These are phyloP conservation scores for Camellia sinensis DNA, from an alignment of 148 eudicot genomes.

Conservation along the genomic window DNA sequence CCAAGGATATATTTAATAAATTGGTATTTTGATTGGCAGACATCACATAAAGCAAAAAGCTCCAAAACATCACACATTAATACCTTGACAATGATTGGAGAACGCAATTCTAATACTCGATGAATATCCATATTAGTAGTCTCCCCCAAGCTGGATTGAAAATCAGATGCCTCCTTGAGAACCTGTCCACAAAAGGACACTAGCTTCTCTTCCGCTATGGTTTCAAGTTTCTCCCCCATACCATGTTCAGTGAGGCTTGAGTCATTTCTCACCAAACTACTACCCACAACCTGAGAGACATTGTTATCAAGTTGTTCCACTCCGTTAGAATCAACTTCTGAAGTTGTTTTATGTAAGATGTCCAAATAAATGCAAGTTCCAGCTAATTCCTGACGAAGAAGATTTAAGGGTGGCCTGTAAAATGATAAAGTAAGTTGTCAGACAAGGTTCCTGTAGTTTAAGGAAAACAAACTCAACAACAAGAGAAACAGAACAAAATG, in stretches of 20 bases:
- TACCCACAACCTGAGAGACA: constrained; percentile 14
- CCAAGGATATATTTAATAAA: background rate
- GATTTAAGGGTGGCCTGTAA: constrained; percentile 84
- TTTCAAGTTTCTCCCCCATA: constrained; percentile 54
- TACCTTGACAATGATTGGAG: constrained; percentile 92
- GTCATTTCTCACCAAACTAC: constrained; percentile 7
- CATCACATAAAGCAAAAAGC: background rate
- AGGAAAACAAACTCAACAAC: background rate
- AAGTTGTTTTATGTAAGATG: constrained; percentile 83
- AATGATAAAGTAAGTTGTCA: constrained; percentile 22
- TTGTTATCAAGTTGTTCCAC: constrained; percentile 21
- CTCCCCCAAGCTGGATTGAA: constrained; percentile 75
- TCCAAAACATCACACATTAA: background rate
- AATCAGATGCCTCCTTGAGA: constrained; percentile 90
- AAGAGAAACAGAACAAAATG: background rate
- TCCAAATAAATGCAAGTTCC: constrained; percentile 88
- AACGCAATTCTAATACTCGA: constrained; percentile 87
- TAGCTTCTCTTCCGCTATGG: constrained; percentile 80
- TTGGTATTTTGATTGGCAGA: background rate
- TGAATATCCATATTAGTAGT: constrained; percentile 83
- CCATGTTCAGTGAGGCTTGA: constrained; percentile 21
- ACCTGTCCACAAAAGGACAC: constrained; percentile 87
- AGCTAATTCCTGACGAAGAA: constrained; percentile 86
- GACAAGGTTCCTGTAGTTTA: constrained; percentile 4
- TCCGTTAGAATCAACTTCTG: constrained; percentile 31